phyloP scores from a whole-genome alignment of 129 eudicot species.

The Chrysanthemum lavandulifolium region DNA sequence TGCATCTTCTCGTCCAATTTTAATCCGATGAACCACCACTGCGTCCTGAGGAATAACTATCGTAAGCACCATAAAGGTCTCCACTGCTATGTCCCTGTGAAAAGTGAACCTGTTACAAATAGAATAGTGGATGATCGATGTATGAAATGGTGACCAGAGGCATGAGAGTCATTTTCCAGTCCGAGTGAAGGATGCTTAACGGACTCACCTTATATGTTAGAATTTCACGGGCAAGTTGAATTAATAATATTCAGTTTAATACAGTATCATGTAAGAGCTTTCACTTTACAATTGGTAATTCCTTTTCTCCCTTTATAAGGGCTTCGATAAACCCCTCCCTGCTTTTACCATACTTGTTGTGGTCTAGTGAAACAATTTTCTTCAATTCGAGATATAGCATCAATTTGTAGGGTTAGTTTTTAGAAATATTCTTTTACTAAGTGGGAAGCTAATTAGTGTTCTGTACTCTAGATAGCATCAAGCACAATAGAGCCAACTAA shows the following conservation, averaged over 20 bases:
- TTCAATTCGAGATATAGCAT: slow-evolving; percentile 6
- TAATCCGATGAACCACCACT: too few species aligned
- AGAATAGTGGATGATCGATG: too few species aligned
- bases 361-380: slow-evolving; percentile 3
- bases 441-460: neutral
- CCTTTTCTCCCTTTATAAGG: neutral
- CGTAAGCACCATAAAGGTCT: too few species aligned
- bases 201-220: too few species aligned
- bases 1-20: too few species aligned
- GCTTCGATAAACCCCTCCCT: neutral
- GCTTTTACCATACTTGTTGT: neutral
- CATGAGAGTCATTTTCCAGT: too few species aligned
- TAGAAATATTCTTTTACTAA: neutral
- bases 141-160: too few species aligned
- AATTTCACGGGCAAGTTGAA: too few species aligned
- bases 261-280: neutral
- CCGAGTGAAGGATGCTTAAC: too few species aligned
- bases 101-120: too few species aligned
- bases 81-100: too few species aligned
- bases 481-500: neutral
- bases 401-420: neutral
- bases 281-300: neutral
- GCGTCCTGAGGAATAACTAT: too few species aligned
- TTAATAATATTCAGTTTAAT: neutral
- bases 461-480: neutral